Conservation (phyloP, 495 filamentous ascomycete genomes). For the Saxophila tyrrhenica region DNA sequence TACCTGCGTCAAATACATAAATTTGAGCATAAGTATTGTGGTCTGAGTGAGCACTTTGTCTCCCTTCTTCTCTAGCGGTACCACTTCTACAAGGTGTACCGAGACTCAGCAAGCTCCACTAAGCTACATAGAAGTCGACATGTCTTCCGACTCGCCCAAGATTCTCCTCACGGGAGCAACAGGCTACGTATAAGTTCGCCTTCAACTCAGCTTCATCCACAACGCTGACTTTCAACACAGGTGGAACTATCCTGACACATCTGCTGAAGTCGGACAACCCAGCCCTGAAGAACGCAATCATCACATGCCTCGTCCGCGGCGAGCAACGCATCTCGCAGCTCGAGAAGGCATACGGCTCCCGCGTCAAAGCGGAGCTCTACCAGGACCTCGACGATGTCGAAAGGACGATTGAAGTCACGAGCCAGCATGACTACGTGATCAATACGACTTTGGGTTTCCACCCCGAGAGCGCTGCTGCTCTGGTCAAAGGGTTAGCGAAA, state of each 20-base stretch:
- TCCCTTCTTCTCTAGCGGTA: no score
- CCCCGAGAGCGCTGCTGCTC: constrained; percentile 22
- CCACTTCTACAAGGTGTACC: no score
- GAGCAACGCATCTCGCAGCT: constrained; percentile 6
- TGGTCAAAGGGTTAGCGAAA: constrained; percentile 29
- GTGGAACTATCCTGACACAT: constrained; percentile 3
- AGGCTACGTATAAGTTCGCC: not conserved
- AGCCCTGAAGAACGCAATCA: not conserved
- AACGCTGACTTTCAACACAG: constrained; percentile 2
- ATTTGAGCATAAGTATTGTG: no score
- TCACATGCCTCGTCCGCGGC: constrained; percentile 34
- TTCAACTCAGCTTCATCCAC: not conserved
- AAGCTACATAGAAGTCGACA: no score
- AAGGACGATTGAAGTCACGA: constrained; percentile 15
- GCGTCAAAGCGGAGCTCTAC: constrained; percentile 30
- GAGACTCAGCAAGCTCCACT: no score
- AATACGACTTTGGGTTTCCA: constrained; percentile 28
- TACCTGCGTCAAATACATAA: no score
- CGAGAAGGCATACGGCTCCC: constrained; percentile 21
- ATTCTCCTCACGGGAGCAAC: not conserved
- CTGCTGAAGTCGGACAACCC: not conserved
- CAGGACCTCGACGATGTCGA: constrained; percentile 38
- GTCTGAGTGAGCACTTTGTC: no score
- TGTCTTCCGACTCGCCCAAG: not conserved
- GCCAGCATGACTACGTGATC: constrained; percentile 34